These are phyloP conservation scores for Phytopythium montanum DNA, from an alignment of 352 stramenopile genomes.

Conservation along the genomic window DNA sequence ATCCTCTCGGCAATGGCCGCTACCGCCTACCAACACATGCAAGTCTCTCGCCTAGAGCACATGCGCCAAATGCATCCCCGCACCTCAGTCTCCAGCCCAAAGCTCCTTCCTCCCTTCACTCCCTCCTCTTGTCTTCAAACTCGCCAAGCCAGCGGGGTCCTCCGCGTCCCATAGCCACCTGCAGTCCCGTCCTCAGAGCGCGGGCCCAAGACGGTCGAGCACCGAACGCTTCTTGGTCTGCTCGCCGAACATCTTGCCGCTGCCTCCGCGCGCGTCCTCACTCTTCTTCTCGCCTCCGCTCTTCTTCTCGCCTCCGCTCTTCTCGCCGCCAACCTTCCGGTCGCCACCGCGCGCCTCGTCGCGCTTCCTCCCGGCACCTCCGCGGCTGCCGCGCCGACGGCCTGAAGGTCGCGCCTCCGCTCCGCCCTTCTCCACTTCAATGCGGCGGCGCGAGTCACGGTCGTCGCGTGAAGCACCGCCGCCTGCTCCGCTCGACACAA, in stretches of 20 bases:
- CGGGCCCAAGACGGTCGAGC: conserved; percentile 76
- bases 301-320: background rate
- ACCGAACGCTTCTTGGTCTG: conserved; percentile 82
- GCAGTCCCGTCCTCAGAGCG: conserved; percentile 22
- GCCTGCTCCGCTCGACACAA: conserved; percentile 11
- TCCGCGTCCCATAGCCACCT: background rate
- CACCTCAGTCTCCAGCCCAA: background rate
- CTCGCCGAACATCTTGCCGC: conserved; percentile 44
- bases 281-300: conserved; percentile 34
- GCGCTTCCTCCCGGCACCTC: conserved; percentile 27
- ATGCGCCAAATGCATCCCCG: background rate
- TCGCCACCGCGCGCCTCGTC: background rate
- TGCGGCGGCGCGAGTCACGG: conserved; percentile 40
- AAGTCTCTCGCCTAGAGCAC: too few relatives aligned
- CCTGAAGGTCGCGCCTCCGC: conserved; percentile 11
- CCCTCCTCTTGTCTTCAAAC: too few relatives aligned
- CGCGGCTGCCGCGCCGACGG: conserved; percentile 9
- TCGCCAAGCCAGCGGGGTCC: too few relatives aligned
- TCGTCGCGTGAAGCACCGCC: conserved; percentile 18
- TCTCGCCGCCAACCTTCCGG: conserved; percentile 8
- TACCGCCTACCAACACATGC: background rate
- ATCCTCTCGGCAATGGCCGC: background rate
- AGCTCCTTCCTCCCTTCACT: too few relatives aligned
- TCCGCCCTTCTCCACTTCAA: conserved; percentile 36
- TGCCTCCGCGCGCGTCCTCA: conserved; percentile 26